Conservation (phyloP, 1,139 yeast genomes). For the Debaryomycetaceae sp. region DNA sequence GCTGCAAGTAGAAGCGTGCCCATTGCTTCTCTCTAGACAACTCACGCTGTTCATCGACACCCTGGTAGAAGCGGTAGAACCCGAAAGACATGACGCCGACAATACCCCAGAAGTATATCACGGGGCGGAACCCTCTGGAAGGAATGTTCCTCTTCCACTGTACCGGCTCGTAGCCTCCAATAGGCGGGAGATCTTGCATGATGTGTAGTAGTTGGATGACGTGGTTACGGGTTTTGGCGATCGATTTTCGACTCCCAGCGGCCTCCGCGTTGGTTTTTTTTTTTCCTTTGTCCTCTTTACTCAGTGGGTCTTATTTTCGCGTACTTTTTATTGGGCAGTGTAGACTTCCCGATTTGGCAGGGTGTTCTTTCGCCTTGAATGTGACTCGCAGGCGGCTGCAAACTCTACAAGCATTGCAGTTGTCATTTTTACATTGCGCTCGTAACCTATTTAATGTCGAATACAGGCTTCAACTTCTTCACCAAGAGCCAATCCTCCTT, state of each 20-base stretch:
- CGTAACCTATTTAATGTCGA: slow-evolving; percentile 60
- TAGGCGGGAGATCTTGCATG: slow-evolving; percentile 84
- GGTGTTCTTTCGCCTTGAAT: too few relatives aligned
- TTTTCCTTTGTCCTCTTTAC: too few relatives aligned
- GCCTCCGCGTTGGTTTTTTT: too few relatives aligned
- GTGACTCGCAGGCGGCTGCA: too few relatives aligned
- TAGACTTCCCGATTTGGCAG: slow-evolving; percentile 14
- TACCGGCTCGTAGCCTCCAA: slow-evolving; percentile 79
- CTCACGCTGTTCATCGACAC: slow-evolving; percentile 75
- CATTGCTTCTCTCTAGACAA: slow-evolving; percentile 71
- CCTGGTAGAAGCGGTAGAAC: slow-evolving; percentile 61
- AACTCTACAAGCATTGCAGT: too few relatives aligned
- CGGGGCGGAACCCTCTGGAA: slow-evolving; percentile 78
- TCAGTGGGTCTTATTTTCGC: slow-evolving; percentile 4
- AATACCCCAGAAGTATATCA: slow-evolving; percentile 62
- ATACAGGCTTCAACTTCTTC: slow-evolving; percentile 81
- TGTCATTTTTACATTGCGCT: too few relatives aligned
- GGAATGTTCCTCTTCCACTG: slow-evolving; percentile 91
- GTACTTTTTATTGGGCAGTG: slow-evolving; percentile 13
- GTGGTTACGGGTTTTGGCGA: background rate
- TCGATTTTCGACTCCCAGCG: too few relatives aligned
- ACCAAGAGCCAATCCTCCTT: slow-evolving; percentile 94
- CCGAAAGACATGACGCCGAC: slow-evolving; percentile 68
- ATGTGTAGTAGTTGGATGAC: background rate
- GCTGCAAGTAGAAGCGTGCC: slow-evolving; percentile 72